Conservation (phyloP, 768 basidiomycete genomes). For the Boletus rufocinnamomeus region DNA sequence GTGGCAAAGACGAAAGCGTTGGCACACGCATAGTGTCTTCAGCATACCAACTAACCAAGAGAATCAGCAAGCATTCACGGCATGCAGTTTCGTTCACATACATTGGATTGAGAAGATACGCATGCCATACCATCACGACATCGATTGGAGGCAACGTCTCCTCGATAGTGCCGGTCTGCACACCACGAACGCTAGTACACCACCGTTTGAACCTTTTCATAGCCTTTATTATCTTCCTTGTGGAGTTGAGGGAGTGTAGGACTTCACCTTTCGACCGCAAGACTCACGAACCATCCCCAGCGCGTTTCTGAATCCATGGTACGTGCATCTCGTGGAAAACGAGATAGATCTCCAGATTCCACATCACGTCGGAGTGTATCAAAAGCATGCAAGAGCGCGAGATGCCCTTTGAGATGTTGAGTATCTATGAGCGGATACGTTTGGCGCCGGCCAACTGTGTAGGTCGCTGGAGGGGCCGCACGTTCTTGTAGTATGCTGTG, state of each 20-base stretch:
- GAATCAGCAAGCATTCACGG: not conserved
- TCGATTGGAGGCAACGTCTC: conserved; percentile 34
- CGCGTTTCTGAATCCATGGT: conserved; percentile 24
- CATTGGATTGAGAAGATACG: conserved; percentile 40
- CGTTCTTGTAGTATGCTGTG: too few species aligned
- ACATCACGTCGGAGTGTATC: not conserved
- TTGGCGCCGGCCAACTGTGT: too few species aligned
- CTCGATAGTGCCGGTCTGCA: not conserved
- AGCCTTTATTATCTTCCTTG: too few species aligned
- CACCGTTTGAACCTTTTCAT: conserved; percentile 36
- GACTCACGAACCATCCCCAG: conserved; percentile 39
- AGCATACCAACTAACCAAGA: conserved; percentile 19
- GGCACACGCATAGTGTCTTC: conserved; percentile 18
- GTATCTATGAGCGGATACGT: not conserved
- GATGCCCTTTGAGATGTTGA: not conserved
- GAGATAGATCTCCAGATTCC: not conserved
- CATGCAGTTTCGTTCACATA: conserved; percentile 1
- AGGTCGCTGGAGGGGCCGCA: too few species aligned
- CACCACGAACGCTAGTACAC: conserved; percentile 18
- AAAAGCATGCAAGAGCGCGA: not conserved
- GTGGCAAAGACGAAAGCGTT: conserved; percentile 3
- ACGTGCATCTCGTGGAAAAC: not conserved
- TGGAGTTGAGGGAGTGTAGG: not conserved
- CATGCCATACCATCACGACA: conserved; percentile 41
- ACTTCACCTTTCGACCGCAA: conserved; percentile 37